Conservation (phyloP, 345 rosid genomes). For the Heritiera littoralis region DNA sequence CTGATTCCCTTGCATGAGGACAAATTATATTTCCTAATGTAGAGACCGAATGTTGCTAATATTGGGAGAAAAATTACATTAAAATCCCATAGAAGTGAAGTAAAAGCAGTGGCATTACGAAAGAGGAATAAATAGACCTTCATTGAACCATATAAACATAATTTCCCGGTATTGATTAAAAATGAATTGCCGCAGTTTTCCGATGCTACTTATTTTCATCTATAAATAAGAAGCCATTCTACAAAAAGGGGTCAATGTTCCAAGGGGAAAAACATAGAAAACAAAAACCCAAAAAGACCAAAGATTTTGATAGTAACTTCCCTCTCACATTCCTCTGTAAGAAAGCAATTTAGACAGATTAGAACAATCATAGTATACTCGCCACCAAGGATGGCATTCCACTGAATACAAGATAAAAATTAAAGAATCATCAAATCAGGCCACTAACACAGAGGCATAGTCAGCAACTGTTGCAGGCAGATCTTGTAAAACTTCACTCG, state of each 20-base stretch:
- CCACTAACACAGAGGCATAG: slow-evolving; percentile 31
- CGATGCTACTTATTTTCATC: slow-evolving; percentile 29
- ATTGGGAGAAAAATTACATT: too few species aligned
- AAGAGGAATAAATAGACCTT: neutral
- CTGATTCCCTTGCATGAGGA: too few species aligned
- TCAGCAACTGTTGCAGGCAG: slow-evolving; percentile 37
- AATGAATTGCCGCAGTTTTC: slow-evolving; percentile 13
- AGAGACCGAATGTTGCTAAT: neutral
- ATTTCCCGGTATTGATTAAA: neutral
- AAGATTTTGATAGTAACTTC: slow-evolving; percentile 22
- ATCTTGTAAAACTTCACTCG: slow-evolving; percentile 18
- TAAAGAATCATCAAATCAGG: slow-evolving; percentile 51
- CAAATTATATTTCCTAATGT: too few species aligned
- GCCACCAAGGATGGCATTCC: slow-evolving; percentile 50
- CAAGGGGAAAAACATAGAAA: neutral
- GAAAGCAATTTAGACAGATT: slow-evolving; percentile 30
- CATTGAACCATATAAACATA: neutral
- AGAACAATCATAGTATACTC: slow-evolving; percentile 54
- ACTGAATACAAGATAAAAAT: slow-evolving; percentile 43
- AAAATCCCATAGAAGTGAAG: too few species aligned
- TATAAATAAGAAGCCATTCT: slow-evolving; percentile 35
- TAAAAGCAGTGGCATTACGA: neutral
- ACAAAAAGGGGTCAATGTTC: slow-evolving; percentile 28
- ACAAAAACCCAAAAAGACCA: neutral
- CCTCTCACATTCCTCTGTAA: slow-evolving; percentile 31